Conservation (phyloP, 768 basidiomycete genomes). For the Termitomyces eurrhizus region DNA sequence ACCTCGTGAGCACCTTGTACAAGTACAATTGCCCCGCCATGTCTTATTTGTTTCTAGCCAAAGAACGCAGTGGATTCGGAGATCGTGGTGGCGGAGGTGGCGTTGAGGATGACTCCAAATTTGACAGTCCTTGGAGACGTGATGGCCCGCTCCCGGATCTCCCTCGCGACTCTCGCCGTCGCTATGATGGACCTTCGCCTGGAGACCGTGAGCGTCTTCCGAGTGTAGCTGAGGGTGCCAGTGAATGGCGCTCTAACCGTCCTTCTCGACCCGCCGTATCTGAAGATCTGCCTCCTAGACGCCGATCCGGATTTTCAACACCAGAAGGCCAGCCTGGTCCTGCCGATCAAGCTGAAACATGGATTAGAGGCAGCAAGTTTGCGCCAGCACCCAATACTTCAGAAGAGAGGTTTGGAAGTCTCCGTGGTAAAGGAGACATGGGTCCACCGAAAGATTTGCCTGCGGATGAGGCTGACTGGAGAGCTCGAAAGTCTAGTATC, state of each 20-base stretch:
- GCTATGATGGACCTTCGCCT: conserved; percentile 53
- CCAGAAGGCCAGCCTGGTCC: conserved; percentile 39
- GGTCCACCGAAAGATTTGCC: conserved; percentile 42
- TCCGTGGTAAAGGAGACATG: conserved; percentile 52
- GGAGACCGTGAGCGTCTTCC: conserved; percentile 36
- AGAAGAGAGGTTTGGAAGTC: conserved; percentile 42
- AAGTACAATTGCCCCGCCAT: background rate
- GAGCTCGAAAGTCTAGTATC: conserved; percentile 47
- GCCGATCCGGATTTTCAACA: conserved; percentile 54
- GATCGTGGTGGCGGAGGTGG: conserved; percentile 23
- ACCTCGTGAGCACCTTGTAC: conserved; percentile 62
- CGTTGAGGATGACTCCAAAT: conserved; percentile 74
- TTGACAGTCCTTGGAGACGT: conserved; percentile 81
- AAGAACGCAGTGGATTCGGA: conserved; percentile 64
- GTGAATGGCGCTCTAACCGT: conserved; percentile 70
- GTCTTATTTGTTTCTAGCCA: conserved; percentile 46
- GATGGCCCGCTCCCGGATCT: conserved; percentile 79
- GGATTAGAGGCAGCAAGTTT: conserved; percentile 75
- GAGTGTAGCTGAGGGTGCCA: conserved; percentile 54
- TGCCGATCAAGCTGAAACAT: conserved; percentile 78
- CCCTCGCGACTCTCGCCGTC: conserved; percentile 62
- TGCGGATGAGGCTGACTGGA: conserved; percentile 72
- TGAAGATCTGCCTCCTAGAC: conserved; percentile 49
- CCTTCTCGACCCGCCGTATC: conserved; percentile 33
- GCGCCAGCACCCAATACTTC: conserved; percentile 45